These are phyloP conservation scores for Tricholoma flavovirens DNA, from an alignment of 768 basidiomycete species.

Conservation along the genomic window DNA sequence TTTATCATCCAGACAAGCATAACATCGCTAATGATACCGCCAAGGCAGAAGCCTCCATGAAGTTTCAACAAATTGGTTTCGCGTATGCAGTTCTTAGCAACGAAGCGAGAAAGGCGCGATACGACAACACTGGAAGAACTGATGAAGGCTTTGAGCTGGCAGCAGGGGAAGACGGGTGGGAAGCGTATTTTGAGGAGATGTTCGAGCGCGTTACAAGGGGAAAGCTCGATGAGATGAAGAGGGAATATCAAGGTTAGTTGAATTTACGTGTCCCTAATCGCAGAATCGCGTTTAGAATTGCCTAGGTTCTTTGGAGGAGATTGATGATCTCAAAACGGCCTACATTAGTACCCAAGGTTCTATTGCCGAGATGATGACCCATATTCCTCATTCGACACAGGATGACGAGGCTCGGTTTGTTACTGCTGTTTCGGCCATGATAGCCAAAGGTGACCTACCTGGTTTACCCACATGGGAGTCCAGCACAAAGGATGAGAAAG, in stretches of 20 bases:
- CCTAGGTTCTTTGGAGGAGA: constrained; percentile 81
- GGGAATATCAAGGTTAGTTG: constrained; percentile 79
- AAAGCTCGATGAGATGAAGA: constrained; percentile 90
- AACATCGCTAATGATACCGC: constrained; percentile 49
- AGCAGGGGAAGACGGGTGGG: constrained; percentile 85
- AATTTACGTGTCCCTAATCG: neutral
- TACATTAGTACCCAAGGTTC: constrained; percentile 71
- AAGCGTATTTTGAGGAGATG: constrained; percentile 87
- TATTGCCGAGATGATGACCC: constrained; percentile 74
- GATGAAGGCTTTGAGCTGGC: constrained; percentile 69
- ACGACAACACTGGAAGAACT: constrained; percentile 83
- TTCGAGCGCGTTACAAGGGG: constrained; percentile 84
- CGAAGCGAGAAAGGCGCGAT: constrained; percentile 63
- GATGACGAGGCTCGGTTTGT: constrained; percentile 87
- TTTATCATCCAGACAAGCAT: constrained; percentile 90
- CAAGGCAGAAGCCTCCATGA: constrained; percentile 62
- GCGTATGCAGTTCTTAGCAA: constrained; percentile 89
- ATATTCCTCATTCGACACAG: constrained; percentile 79
- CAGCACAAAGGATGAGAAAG: constrained; percentile 75
- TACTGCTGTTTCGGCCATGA: constrained; percentile 56
- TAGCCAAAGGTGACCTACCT: constrained; percentile 54
- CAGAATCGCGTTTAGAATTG: neutral
- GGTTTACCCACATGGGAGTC: constrained; percentile 58
- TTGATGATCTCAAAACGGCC: constrained; percentile 68
- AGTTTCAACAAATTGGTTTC: constrained; percentile 92